phyloP scores from a whole-genome alignment of 345 rosid species.

The Microcos paniculata region DNA sequence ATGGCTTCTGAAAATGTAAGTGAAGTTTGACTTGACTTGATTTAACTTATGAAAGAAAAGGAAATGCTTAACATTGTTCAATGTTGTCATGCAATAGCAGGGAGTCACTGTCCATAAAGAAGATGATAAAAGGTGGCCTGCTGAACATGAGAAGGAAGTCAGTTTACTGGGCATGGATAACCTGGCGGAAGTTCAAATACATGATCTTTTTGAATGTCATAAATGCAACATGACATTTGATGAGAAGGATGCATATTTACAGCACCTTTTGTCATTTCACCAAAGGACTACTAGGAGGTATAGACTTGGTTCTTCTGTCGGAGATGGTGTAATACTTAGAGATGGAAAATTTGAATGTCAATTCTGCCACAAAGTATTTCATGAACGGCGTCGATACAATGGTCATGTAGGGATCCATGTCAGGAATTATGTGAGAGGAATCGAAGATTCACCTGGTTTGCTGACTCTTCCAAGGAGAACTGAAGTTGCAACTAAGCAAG shows the following conservation, averaged over 20 bases:
- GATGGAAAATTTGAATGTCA: constrained; percentile 83
- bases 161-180: constrained; percentile 43
- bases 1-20: constrained; percentile 41
- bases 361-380: constrained; percentile 72
- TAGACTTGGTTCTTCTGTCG: constrained; percentile 71
- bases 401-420: constrained; percentile 78
- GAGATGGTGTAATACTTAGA: constrained; percentile 70
- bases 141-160: constrained; percentile 33
- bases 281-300: constrained; percentile 63
- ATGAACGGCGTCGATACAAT: constrained; percentile 69
- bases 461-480: constrained; percentile 30
- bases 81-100: constrained; percentile 32
- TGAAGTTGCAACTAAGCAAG: constrained; percentile 38
- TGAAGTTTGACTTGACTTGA: constrained; percentile 3
- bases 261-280: constrained; percentile 69
- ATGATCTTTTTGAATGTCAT: constrained; percentile 62
- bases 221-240: constrained; percentile 67
- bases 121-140: constrained; percentile 30
- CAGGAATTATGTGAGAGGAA: constrained; percentile 61
- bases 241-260: constrained; percentile 63
- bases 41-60: neutral
- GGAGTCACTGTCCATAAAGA: constrained; percentile 28
- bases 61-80: constrained; percentile 6
- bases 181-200: constrained; percentile 55
- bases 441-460: constrained; percentile 52